A percentile compares a stretch with the other conserved stretches of the same genome.
Conservation (phyloP, 345 rosid species). For the Rhizophora apiculata region DNA sequence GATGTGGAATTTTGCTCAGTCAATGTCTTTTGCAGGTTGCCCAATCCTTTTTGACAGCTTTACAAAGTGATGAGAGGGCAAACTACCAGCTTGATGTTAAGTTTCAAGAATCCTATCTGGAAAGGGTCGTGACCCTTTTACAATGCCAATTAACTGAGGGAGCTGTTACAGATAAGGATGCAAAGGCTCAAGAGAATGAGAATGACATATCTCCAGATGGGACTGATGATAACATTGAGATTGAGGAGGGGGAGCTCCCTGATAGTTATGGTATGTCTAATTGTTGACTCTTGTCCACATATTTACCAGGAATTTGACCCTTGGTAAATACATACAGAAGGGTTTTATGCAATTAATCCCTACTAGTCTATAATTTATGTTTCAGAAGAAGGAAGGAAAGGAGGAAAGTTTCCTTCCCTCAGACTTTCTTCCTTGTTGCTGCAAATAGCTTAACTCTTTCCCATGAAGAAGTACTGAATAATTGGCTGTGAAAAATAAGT, state of each 20-base stretch:
- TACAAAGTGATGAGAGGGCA: conserved; percentile 90
- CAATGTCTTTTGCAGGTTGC: conserved; percentile 60
- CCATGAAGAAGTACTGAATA: background rate
- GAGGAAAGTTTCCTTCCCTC: no score
- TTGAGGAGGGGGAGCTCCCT: conserved; percentile 99
- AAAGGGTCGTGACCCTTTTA: conserved; percentile 69
- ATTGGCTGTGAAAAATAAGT: background rate
- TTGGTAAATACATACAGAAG: no score
- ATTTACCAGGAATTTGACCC: background rate
- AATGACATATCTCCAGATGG: conserved; percentile 34
- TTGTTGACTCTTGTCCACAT: background rate
- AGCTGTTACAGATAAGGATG: conserved; percentile 64
- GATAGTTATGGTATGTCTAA: conserved; percentile 69
- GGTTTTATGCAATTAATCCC: no score
- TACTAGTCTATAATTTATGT: no score
- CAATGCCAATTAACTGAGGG: conserved; percentile 90
- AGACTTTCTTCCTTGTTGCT: no score
- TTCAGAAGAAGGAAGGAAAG: no score
- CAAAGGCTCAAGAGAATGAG: conserved; percentile 34
- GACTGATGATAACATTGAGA: conserved; percentile 46
- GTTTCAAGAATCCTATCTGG: conserved; percentile 89
- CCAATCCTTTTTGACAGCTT: conserved; percentile 81
- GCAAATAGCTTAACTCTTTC: no score
- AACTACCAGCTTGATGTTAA: conserved; percentile 90
- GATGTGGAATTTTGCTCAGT: conserved; percentile 4